A percentile compares a stretch with the other conserved stretches of the same genome.
phyloP scores from a whole-genome alignment of 2,329 filamentous ascomycete species.

The Cercospora zeina region DNA sequence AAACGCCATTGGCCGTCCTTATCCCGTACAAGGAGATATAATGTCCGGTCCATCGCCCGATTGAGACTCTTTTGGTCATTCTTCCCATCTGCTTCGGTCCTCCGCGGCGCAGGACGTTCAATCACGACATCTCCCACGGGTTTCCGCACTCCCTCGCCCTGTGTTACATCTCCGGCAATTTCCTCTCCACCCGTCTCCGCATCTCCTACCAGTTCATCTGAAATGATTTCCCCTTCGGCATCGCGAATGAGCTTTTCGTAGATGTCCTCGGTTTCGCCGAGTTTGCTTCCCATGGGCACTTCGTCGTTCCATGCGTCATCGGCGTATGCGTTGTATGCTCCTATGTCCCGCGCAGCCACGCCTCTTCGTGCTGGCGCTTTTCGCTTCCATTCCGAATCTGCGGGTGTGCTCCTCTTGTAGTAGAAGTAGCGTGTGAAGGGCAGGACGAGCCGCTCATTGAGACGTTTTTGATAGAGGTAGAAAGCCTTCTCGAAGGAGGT shows the following conservation, averaged over 20 bases:
- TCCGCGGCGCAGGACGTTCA: constrained; percentile 67
- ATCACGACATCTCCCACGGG: constrained; percentile 45
- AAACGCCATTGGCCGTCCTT: constrained; percentile 76
- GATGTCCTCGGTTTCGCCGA: constrained; percentile 64
- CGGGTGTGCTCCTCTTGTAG: constrained; percentile 85
- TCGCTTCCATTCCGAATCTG: constrained; percentile 84
- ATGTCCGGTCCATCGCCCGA: constrained; percentile 72
- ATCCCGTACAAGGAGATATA: constrained; percentile 83
- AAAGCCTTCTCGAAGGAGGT: constrained; percentile 88
- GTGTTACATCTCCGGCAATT: constrained; percentile 32
- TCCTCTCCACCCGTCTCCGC: constrained; percentile 52
- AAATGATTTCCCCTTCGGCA: constrained; percentile 59
- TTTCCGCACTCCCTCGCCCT: constrained; percentile 33
- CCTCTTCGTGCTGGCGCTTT: constrained; percentile 71
- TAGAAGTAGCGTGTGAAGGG: constrained; percentile 92
- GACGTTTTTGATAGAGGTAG: constrained; percentile 94
- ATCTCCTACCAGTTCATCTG: constrained; percentile 50
- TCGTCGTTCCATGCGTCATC: constrained; percentile 89
- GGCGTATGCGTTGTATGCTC: constrained; percentile 74
- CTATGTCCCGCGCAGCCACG: constrained; percentile 77
- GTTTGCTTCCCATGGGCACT: constrained; percentile 69
- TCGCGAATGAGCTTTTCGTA: constrained; percentile 72
- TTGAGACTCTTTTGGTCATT: constrained; percentile 78
- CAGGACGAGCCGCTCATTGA: constrained; percentile 86
- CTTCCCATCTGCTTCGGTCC: constrained; percentile 74